A percentile compares a stretch with the other conserved stretches of the same genome.
Evolutionary conservation across 495 filamentous ascomycete genomes (phyloP).

Genomic region (Penicillium lividum): DNA sequence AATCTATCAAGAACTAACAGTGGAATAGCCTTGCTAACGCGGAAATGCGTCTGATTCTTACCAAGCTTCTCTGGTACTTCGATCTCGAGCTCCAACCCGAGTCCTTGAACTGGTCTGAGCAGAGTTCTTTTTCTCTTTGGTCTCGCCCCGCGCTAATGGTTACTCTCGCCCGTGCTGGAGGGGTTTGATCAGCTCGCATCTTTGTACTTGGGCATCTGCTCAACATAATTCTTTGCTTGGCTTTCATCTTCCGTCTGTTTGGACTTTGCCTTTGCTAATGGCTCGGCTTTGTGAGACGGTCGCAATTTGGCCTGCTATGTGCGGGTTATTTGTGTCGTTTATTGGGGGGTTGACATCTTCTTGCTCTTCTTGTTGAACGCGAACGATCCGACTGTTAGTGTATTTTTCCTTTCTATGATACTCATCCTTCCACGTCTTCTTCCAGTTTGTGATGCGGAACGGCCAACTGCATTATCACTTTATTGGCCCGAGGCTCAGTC

Average conservation of each 20-base stretch:
- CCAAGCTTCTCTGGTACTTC: conserved; percentile 54
- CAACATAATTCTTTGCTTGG: not conserved
- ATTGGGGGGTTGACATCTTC: not conserved
- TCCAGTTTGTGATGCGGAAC: too few relatives aligned
- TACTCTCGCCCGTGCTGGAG: not conserved
- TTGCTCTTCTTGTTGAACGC: not conserved
- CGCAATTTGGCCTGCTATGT: not conserved
- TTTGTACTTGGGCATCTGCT: not conserved
- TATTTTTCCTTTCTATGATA: too few relatives aligned
- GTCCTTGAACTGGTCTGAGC: not conserved
- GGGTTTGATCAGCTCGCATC: not conserved
- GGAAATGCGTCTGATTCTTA: conserved; percentile 53
- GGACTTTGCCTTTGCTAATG: not conserved
- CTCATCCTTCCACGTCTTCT: too few relatives aligned
- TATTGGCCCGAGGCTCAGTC: too few relatives aligned
- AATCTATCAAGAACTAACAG: not conserved
- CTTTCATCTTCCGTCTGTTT: not conserved
- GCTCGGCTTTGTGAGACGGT: not conserved
- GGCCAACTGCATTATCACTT: too few relatives aligned
- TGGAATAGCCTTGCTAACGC: conserved; percentile 48
- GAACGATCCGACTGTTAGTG: too few relatives aligned
- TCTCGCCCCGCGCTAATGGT: conserved; percentile 5
- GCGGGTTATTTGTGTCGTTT: not conserved
- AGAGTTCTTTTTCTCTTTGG: conserved; percentile 3
- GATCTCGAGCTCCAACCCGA: conserved; percentile 43